These are phyloP conservation scores for Phytophthora chlamydospora DNA, from an alignment of 352 stramenopile species.

Conservation along the genomic window DNA sequence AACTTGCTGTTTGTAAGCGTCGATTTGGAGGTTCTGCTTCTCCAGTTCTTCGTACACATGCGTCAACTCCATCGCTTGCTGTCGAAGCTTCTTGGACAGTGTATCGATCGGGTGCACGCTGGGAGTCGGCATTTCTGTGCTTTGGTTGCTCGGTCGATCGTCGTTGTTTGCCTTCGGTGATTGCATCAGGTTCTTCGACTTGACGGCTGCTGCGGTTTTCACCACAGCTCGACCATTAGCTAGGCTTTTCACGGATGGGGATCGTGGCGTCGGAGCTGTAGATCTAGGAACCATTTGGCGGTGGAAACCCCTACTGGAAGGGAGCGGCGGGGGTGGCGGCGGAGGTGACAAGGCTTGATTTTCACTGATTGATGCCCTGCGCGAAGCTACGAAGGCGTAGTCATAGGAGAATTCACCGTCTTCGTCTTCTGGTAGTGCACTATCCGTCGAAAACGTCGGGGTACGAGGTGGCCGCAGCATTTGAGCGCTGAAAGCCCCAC, in stretches of 20 bases:
- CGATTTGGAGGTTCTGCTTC: conserved; percentile 54
- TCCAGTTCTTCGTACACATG: conserved; percentile 75
- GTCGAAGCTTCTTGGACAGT: conserved; percentile 73
- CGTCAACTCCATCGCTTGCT: conserved; percentile 74
- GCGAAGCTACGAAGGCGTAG: conserved; percentile 19
- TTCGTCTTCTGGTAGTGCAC: conserved; percentile 3
- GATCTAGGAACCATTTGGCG: conserved; percentile 4
- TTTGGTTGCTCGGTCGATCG: conserved; percentile 14
- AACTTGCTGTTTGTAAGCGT: conserved; percentile 42
- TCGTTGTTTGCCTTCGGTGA: conserved; percentile 4
- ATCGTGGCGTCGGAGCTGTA: neutral
- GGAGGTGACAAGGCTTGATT: conserved; percentile 30
- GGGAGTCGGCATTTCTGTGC: conserved; percentile 16
- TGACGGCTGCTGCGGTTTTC: neutral
- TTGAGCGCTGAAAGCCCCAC: conserved; percentile 47
- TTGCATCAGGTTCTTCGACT: conserved; percentile 12
- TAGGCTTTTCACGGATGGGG: conserved; percentile 3
- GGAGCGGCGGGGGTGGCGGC: conserved; percentile 21
- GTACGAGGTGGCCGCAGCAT: conserved; percentile 34
- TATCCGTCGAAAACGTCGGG: conserved; percentile 22
- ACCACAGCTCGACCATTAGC: neutral
- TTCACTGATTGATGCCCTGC: conserved; percentile 7
- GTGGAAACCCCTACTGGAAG: conserved; percentile 1
- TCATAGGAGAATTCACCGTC: conserved; percentile 18
- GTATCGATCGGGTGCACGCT: conserved; percentile 65